Evolutionary conservation across 2,329 filamentous ascomycete genomes (phyloP).

Genomic region (Lachnellula subtilissima): DNA sequence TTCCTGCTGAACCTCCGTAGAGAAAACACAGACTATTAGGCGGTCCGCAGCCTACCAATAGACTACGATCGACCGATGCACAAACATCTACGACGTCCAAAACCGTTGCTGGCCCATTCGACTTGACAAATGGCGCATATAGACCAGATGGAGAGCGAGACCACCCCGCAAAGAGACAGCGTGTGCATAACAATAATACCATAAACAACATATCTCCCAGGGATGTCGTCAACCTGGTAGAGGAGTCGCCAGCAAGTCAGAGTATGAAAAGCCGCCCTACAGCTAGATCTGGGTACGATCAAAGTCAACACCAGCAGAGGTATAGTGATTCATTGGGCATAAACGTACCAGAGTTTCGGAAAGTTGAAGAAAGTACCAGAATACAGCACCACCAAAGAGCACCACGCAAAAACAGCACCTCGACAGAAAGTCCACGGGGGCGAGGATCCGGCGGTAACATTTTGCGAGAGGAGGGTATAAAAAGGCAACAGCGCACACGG

Average conservation of each 20-base stretch:
- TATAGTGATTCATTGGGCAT: background rate
- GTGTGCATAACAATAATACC: background rate
- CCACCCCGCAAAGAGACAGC: background rate
- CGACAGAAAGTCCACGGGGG: background rate
- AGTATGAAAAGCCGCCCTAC: background rate
- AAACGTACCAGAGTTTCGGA: background rate
- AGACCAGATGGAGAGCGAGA: background rate
- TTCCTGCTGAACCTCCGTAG: background rate
- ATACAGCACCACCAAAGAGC: background rate
- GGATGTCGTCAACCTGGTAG: background rate
- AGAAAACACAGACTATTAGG: background rate
- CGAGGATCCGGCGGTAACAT: background rate
- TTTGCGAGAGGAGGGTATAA: background rate
- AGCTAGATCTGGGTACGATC: background rate
- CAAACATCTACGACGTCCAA: too few relatives aligned
- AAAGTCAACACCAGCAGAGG: background rate
- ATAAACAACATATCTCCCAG: background rate
- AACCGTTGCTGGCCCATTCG: background rate
- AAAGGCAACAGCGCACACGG: background rate
- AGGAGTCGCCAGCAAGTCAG: background rate
- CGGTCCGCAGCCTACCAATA: background rate
- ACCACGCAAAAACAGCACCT: background rate
- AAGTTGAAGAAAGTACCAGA: background rate
- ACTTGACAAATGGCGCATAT: background rate
- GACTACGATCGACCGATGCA: too few relatives aligned